Evolutionary conservation across 768 basidiomycete species (phyloP), one percentile per base, ranked within the genome.

Genomic region (Panus rudis): DNA sequence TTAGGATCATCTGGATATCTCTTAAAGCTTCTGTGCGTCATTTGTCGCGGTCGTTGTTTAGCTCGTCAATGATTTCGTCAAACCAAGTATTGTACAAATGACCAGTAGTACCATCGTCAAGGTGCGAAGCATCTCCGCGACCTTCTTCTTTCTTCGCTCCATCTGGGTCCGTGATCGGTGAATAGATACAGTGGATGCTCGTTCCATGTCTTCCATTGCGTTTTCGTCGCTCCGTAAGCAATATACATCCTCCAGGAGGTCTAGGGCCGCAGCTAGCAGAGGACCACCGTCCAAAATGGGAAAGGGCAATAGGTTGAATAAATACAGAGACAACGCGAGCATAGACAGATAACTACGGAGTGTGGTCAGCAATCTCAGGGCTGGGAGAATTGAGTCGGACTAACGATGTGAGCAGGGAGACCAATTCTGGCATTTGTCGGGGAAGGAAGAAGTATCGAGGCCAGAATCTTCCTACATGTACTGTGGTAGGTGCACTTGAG

Each of bases 241-340:
- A n/a, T n/a, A n/a, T n/a, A n/a, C 28, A 10, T 30, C n/a, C 28
- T 16, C 8, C 10, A 35, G 33, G 4, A 41, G 24, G 7, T 52
- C 60, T 11, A 63, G 42, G 27, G 63, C 42, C 21, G 50, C 53
- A 7, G 54, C 57, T 7, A 89, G 65, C 16, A 84, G 63, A 50
- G 81, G 73, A 6, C 70, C 63, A 21, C 91, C 91, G 47, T 93
- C 91, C 16, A 92, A 67, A 37, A 67, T 64, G 2, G 76, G 74
- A 25, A 92, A 57, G 0, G 91, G 89, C 19, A 92, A 69, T 21
- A 88, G 72, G 58, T 93, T 93, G 66, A 92, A 80, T 45, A 91
- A 62, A 59, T 76, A 91, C 2, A 93, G 67, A 3, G 88, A 91
- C 24, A 92, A 60, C n/a, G 80, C 78, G 2, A 85, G 71, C 54